phyloP scores from a whole-genome alignment of 2,329 filamentous ascomycete genomes.

The Xylariaceae sp. region DNA sequence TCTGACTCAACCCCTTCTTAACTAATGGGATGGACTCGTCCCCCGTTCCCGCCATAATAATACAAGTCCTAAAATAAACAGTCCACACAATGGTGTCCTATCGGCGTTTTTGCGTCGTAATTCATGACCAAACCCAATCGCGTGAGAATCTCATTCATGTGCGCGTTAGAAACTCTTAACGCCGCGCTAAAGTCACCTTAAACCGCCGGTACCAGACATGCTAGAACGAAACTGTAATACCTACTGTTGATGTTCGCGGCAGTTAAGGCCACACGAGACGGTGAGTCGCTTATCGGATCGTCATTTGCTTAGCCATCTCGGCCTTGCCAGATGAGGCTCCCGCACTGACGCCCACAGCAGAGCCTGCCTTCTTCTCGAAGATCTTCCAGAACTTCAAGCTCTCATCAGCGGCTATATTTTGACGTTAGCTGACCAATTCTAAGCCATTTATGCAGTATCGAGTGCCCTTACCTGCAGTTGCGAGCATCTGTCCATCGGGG shows the following conservation, averaged over 20 bases:
- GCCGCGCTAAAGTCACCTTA: slow-evolving; percentile 39
- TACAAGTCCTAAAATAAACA: slow-evolving; percentile 22
- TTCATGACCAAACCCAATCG: slow-evolving; percentile 37
- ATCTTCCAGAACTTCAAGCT: slow-evolving; percentile 99
- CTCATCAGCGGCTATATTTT: slow-evolving; percentile 80
- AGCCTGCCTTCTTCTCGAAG: slow-evolving; percentile 96
- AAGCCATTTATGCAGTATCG: background rate
- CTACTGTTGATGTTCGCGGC: slow-evolving; percentile 37
- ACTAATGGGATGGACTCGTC: slow-evolving; percentile 12
- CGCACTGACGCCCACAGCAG: slow-evolving; percentile 66
- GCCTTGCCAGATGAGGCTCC: slow-evolving; percentile 77
- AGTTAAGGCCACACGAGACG: slow-evolving; percentile 30
- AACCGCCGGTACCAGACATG: slow-evolving; percentile 39
- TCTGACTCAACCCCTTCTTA: background rate
- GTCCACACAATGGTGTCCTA: slow-evolving; percentile 26
- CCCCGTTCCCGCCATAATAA: slow-evolving; percentile 25
- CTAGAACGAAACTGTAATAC: slow-evolving; percentile 39
- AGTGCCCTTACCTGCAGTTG: slow-evolving; percentile 74
- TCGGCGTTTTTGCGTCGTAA: slow-evolving; percentile 29
- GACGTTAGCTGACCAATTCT: slow-evolving; percentile 38
- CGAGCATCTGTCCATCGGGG: slow-evolving; percentile 97
- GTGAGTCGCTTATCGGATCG: slow-evolving; percentile 68
- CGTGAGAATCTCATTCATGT: slow-evolving; percentile 28
- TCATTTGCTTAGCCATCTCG: slow-evolving; percentile 93
- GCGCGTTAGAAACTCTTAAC: slow-evolving; percentile 34